Evolutionary conservation across 2,329 filamentous ascomycete genomes (phyloP).

Genomic region (Calonectria montana): DNA sequence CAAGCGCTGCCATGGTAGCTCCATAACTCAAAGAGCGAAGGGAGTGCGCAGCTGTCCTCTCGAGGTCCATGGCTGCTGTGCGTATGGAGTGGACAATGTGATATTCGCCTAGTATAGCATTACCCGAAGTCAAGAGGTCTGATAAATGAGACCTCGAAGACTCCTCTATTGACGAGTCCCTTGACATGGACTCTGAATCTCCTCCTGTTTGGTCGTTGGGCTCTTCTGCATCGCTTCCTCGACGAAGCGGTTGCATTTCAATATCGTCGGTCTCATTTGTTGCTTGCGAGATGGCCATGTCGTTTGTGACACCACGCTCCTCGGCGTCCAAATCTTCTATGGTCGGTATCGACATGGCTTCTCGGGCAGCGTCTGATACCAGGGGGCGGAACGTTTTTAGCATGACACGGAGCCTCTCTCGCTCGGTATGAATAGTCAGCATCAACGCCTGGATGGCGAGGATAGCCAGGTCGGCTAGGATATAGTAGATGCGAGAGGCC

Average conservation of each 20-base stretch:
- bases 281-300: conserved; percentile 48
- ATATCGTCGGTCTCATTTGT: conserved; percentile 55
- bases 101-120: conserved; percentile 65
- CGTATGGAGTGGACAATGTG: conserved; percentile 63
- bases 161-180: conserved; percentile 42
- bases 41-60: conserved; percentile 61
- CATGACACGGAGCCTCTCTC: conserved; percentile 65
- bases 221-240: conserved; percentile 37
- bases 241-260: conserved; percentile 55
- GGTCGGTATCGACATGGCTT: conserved; percentile 43
- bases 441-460: conserved; percentile 71
- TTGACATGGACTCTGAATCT: conserved; percentile 42
- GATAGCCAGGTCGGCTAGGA: conserved; percentile 67
- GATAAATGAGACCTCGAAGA: conserved; percentile 52
- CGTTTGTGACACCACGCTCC: conserved; percentile 63
- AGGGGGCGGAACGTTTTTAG: conserved; percentile 54
- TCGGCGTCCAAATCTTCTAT: conserved; percentile 67
- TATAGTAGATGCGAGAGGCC: conserved; percentile 64
- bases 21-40: conserved; percentile 67
- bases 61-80: conserved; percentile 58
- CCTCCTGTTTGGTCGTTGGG: conserved; percentile 38
- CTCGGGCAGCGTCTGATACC: conserved; percentile 43
- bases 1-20: conserved; percentile 63
- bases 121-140: conserved; percentile 66
- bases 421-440: conserved; percentile 71